Evolutionary conservation across 1,284 basidiomycete genomes (phyloP).

Genomic region (Cystobasidiaceae sp.): DNA sequence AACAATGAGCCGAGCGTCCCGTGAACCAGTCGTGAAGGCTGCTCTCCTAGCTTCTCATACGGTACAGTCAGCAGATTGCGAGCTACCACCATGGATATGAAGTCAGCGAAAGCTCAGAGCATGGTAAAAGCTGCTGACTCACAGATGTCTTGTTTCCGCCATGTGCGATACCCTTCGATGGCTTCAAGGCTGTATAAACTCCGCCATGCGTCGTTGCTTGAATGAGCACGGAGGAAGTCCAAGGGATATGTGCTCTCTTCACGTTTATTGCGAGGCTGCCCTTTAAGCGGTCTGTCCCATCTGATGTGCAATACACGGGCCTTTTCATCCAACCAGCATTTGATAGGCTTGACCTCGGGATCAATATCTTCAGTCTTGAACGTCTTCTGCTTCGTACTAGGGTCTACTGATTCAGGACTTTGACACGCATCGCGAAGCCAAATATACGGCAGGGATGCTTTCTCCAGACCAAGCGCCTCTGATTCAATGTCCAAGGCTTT

Average conservation of each 20-base stretch:
- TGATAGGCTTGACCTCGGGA: constrained; percentile 51
- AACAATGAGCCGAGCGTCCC: constrained; percentile 54
- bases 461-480: constrained; percentile 15
- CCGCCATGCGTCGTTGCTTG: constrained; percentile 35
- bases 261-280: not conserved
- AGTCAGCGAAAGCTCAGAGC: not conserved
- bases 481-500: constrained; percentile 26
- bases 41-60: constrained; percentile 17
- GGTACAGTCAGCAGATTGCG: constrained; percentile 23
- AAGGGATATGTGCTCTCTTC: constrained; percentile 52
- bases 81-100: not conserved
- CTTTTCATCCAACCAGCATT: constrained; percentile 47
- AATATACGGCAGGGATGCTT: constrained; percentile 25
- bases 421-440: constrained; percentile 57
- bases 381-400: constrained; percentile 69
- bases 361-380: constrained; percentile 57
- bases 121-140: not conserved
- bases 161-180: constrained; percentile 55
- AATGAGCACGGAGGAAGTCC: constrained; percentile 44
- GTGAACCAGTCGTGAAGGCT: constrained; percentile 3
- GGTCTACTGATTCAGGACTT: constrained; percentile 60
- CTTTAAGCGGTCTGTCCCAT: constrained; percentile 38
- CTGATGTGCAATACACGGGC: constrained; percentile 48
- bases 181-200: constrained; percentile 45
- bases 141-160: constrained; percentile 53